A percentile compares a stretch with the other conserved stretches of the same genome.
These are phyloP conservation scores for Trametes cinnabarina DNA, from an alignment of 768 basidiomycete species.

Conservation along the genomic window DNA sequence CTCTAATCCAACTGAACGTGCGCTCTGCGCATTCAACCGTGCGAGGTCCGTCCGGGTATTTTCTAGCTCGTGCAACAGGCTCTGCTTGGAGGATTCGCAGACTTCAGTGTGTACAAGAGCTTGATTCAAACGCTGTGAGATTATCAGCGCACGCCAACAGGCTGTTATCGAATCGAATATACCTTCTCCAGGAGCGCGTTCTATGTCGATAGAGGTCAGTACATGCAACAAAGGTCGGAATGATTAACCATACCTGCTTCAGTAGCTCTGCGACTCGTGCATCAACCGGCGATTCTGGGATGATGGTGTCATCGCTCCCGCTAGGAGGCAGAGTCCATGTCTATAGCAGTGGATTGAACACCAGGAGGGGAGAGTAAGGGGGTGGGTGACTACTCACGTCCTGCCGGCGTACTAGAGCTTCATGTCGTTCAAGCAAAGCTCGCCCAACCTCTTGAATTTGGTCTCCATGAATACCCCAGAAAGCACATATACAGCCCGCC, in stretches of 20 bases:
- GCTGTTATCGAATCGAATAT: conserved; percentile 25
- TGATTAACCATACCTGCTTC: conserved; percentile 21
- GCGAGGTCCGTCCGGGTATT: conserved; percentile 67
- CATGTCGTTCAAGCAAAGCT: conserved; percentile 81
- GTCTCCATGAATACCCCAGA: background rate
- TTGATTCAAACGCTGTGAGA: conserved; percentile 65
- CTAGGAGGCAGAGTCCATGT: background rate
- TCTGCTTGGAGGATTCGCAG: conserved; percentile 74
- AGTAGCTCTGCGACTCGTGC: conserved; percentile 28
- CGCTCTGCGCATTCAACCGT: conserved; percentile 65
- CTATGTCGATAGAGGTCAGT: conserved; percentile 14
- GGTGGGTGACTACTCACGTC: conserved; percentile 42
- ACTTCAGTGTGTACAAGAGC: conserved; percentile 81
- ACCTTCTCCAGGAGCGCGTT: conserved; percentile 31
- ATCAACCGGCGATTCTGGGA: conserved; percentile 24
- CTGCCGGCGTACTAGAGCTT: conserved; percentile 75
- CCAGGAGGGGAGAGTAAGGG: background rate
- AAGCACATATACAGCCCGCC: background rate
- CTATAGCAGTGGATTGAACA: background rate
- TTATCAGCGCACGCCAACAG: conserved; percentile 11
- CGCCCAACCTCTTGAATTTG: conserved; percentile 81
- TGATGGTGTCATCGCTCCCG: background rate
- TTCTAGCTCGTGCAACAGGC: conserved; percentile 69
- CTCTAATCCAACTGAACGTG: conserved; percentile 70
- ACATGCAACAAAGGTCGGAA: background rate